Evolutionary conservation across 371 early-diverging fungal species (phyloP), one percentile per base, ranked within the genome.

Genomic region (Polyrhizophydium stewartii): DNA sequence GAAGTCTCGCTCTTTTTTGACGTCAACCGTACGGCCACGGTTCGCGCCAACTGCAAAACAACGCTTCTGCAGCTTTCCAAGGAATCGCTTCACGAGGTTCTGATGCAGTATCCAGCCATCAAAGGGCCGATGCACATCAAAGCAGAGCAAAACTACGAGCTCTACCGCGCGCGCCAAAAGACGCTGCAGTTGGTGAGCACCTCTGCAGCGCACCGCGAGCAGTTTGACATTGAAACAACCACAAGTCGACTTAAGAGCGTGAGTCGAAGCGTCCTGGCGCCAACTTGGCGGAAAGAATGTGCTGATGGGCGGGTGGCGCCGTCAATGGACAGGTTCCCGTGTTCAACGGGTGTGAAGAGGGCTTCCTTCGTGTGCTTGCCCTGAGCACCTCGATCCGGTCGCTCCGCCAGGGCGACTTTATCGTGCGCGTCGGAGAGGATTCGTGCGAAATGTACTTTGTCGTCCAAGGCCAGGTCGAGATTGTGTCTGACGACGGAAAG

Each of bases 1-100:
- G 87, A 86, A 63, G 83, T 86, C 6, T 81, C 85, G 16, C 71
- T 86, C 28, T 78, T 86, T 30, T 83, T 74, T 60, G 79, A 79
- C 49, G 73, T 83, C 37, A 70, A 74, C 32, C 71, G 87, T 17
- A 85, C 87, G 0, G 85, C 87, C 2, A 75, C 84, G n/a, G 82
- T 86, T 22, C 69, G 74, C 17, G 71, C 82, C 21, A 51, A 60
- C 19, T 49, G 64, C 2, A 64, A 60, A 17, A 68, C 68, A 47
- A 76, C 80, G 17, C 27, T 74, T 17, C 50, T 76, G 24, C 73
- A 80, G 59, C 67, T 80, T 24, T 46, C 55, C 60, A 79, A 78
- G 50, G 75, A 76, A 38, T 62, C 66, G 10, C 64, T 79, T 6
- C 30, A 61, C 5, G 53, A 46, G 5, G 64, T 74, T 24, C 62